phyloP scores from a whole-genome alignment of 371 early-diverging fungal genomes.

The Apophysomyces variabilis region DNA sequence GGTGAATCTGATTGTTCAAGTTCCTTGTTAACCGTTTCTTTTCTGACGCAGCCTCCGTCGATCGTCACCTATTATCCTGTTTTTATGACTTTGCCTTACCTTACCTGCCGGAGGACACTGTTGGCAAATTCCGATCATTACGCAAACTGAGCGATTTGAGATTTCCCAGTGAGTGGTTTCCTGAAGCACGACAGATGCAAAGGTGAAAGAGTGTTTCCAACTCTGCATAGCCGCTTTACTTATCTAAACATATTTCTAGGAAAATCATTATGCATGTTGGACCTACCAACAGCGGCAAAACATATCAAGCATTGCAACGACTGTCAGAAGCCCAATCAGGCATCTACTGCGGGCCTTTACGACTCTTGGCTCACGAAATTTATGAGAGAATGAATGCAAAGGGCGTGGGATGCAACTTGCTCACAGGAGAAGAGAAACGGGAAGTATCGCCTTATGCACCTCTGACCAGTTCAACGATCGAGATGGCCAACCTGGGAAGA shows the following conservation, averaged over 20 bases:
- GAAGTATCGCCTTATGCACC: conserved; percentile 52
- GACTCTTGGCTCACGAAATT: conserved; percentile 94
- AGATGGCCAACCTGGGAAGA: conserved; percentile 78
- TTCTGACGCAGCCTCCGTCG: conserved; percentile 23
- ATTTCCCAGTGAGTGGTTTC: conserved; percentile 83
- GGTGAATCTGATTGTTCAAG: too few relatives aligned
- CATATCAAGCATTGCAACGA: conserved; percentile 83
- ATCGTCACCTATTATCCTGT: conserved; percentile 33
- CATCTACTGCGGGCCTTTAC: conserved; percentile 91
- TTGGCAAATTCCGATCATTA: conserved; percentile 51
- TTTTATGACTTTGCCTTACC: conserved; percentile 47
- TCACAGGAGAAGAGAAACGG: conserved; percentile 93
- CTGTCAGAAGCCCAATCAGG: conserved; percentile 70
- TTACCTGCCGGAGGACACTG: conserved; percentile 32
- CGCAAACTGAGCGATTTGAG: conserved; percentile 74
- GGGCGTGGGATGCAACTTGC: conserved; percentile 79
- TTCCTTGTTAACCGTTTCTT: not conserved
- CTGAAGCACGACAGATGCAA: conserved; percentile 72
- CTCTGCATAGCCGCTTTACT: not conserved
- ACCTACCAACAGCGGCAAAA: conserved; percentile 98
- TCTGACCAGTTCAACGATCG: conserved; percentile 82
- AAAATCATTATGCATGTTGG: conserved; percentile 94
- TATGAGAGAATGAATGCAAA: conserved; percentile 79
- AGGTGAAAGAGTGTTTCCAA: conserved; percentile 42
- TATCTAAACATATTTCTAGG: conserved; percentile 26